phyloP scores from a whole-genome alignment of 495 filamentous ascomycete genomes.

The Penicillium lividum region DNA sequence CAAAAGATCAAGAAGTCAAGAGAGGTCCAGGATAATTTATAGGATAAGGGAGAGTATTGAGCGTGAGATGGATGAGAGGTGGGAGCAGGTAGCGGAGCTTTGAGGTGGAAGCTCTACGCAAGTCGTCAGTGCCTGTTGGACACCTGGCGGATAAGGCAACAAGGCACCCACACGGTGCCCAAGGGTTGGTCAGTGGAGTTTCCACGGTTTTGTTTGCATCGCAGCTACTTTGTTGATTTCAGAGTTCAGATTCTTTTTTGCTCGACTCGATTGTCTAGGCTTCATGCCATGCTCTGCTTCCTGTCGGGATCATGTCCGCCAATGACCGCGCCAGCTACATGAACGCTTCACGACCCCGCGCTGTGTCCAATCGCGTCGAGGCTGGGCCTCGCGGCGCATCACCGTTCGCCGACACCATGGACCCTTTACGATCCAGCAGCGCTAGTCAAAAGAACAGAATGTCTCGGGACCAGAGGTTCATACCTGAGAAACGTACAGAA shows the following conservation, averaged over 20 bases:
- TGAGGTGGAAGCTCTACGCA: constrained; percentile 43
- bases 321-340: constrained; percentile 49
- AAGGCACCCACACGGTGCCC: constrained; percentile 29
- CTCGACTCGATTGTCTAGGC: constrained; percentile 10
- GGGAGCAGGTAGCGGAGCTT: constrained; percentile 35
- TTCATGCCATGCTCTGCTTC: constrained; percentile 25
- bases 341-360: constrained; percentile 50
- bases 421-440: constrained; percentile 37
- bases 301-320: constrained; percentile 45
- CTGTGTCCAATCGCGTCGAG: constrained; percentile 47
- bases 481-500: constrained; percentile 42
- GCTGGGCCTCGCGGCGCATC: constrained; percentile 37
- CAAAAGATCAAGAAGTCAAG: constrained; percentile 1
- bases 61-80: constrained; percentile 18
- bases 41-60: constrained; percentile 13
- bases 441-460: constrained; percentile 37
- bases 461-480: constrained; percentile 35
- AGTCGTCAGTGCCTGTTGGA: constrained; percentile 42
- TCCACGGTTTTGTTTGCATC: constrained; percentile 12
- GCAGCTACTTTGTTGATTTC: constrained; percentile 6
- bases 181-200: constrained; percentile 20
- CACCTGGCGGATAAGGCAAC: constrained; percentile 28
- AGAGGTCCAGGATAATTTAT: background rate
- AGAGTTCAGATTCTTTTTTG: background rate
- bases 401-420: constrained; percentile 40